Percentiles rank a stretch among this genome's conserved stretches.
Conservation (phyloP, 2,329 filamentous ascomycete species). For the Chrysoporthe deuterocubensis region DNA sequence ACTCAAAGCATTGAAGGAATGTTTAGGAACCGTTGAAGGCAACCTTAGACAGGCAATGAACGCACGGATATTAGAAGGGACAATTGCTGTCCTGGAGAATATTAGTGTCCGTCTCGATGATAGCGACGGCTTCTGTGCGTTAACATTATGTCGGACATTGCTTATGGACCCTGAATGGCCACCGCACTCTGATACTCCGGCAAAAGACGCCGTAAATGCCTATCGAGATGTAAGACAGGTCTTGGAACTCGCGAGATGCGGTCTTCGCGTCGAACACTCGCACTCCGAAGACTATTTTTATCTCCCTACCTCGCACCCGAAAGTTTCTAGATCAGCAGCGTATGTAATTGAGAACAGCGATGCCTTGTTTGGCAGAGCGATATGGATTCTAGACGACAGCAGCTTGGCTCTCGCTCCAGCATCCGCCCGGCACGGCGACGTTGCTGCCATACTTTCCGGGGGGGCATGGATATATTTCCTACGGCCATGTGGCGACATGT, state of each 20-base stretch:
- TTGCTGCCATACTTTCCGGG: not conserved
- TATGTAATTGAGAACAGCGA: not conserved
- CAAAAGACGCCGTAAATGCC: not conserved
- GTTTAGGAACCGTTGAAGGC: not conserved
- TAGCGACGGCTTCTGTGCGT: not conserved
- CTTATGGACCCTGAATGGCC: conserved; percentile 6
- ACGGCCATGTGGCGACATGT: not conserved
- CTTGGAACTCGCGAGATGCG: not conserved
- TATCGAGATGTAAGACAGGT: not conserved
- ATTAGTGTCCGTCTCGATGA: not conserved
- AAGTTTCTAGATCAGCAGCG: not conserved
- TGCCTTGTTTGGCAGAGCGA: not conserved
- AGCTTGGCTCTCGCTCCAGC: not conserved
- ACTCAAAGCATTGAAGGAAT: not conserved
- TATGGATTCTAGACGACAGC: not conserved
- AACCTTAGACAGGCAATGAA: not conserved
- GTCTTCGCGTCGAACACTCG: not conserved
- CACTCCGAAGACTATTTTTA: not conserved
- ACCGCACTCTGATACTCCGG: not conserved
- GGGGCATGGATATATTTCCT: conserved; percentile 1
- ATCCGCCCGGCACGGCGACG: not conserved
- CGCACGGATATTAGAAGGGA: not conserved
- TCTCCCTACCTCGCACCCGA: not conserved
- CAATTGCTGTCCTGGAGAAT: not conserved
- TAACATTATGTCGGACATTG: not conserved